Evolutionary conservation across 2,329 filamentous ascomycete species (phyloP), one percentile per base, ranked within the genome.

Genomic region (Xylariaceae sp.): DNA sequence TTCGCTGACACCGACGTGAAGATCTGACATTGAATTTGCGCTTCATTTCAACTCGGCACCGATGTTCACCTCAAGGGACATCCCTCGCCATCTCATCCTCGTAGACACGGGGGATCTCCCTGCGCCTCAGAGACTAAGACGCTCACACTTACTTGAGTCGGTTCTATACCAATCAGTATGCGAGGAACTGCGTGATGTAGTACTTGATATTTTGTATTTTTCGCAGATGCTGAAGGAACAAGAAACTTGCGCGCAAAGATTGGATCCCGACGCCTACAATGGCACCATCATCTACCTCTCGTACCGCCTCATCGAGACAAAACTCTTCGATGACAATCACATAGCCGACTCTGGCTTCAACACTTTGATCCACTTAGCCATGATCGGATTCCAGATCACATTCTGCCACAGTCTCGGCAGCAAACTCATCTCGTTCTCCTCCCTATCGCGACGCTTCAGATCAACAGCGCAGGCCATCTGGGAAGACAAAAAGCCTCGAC

Each of bases 21-120:
- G 63, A 37, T 52, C 37, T n/a, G 61, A 65, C 3, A 34, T 63
- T 13, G 61, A 61, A 45, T 58, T 63, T 45, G 56, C 59, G 23
- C 57, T 61, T 4, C 49, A 58, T 15, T 61, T 47, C 50, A 56
- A 55, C 37, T 52, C 55, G 13, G 55, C 34, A 0, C 57, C 61
- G 10, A 59, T 57, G 34, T 63, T 61, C 49, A 61, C 48, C 10
- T 53, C 58, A 10, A 11, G 18, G 1, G 58, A 61, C n/a, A 48
- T 64, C 8, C 58, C 60, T 39, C 47, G 23, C 5, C 51, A 57
- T 45, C 52, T 57, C 30, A 13, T 64, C 15, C 23, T 30, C 23
- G 23, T 30, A 4, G 23, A 30, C 23, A 30, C 23, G 23, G 5
- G 23, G 23, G 23, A 30, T 30, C 23, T 30, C 23, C 23, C 23